phyloP scores from a whole-genome alignment of 257 asterid species.

The Salvia splendens region DNA sequence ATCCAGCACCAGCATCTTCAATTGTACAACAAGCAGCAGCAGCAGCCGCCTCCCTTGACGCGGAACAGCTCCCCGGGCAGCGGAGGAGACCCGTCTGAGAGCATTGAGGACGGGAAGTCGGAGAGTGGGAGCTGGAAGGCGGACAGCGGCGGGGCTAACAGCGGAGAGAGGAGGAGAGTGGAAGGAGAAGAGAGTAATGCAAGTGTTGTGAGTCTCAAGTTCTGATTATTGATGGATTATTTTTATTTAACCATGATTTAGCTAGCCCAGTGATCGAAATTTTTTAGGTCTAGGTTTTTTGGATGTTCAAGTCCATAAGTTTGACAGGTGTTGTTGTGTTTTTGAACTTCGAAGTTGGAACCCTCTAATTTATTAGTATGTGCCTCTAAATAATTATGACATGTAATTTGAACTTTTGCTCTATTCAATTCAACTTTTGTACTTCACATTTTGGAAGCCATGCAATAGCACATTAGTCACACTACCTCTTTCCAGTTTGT shows the following conservation, averaged over 20 bases:
- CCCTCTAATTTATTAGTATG: conserved; percentile 15
- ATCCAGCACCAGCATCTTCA: conserved; percentile 63
- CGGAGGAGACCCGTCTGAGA: conserved; percentile 66
- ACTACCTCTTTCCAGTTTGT: not conserved
- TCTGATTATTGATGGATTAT: conserved; percentile 30
- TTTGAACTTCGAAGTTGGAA: conserved; percentile 19
- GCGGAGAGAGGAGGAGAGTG: conserved; percentile 52
- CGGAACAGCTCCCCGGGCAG: conserved; percentile 64
- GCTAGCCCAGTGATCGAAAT: conserved; percentile 11
- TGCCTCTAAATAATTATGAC: not conserved
- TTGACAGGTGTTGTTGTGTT: conserved; percentile 29
- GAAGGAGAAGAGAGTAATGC: conserved; percentile 65
- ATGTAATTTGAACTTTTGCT: too few relatives aligned
- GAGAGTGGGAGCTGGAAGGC: conserved; percentile 92
- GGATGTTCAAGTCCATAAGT: conserved; percentile 16
- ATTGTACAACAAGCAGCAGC: conserved; percentile 55
- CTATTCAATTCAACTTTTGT: not conserved
- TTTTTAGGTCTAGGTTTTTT: conserved; percentile 24
- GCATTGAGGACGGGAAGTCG: conserved; percentile 87
- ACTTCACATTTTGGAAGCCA: conserved; percentile 11
- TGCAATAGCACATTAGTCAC: conserved; percentile 1
- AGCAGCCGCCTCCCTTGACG: conserved; percentile 43
- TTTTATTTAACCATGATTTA: conserved; percentile 16
- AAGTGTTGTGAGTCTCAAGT: conserved; percentile 61
- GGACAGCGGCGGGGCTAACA: conserved; percentile 65